These are phyloP conservation scores for Kurtzmaniella natalensis DNA, from an alignment of 1,139 yeast species.

Conservation along the genomic window DNA sequence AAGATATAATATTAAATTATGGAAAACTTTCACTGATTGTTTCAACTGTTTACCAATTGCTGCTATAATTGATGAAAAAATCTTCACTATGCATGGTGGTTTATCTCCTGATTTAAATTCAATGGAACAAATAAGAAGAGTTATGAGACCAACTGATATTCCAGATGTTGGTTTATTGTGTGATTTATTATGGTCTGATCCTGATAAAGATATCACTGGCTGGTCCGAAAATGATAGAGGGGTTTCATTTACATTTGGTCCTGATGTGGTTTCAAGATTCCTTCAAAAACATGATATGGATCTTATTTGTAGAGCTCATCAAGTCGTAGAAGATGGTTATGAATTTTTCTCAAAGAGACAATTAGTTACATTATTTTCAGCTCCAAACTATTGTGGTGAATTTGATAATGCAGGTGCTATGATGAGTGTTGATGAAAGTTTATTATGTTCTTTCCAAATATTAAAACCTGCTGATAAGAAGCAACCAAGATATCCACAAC, in stretches of 20 bases:
- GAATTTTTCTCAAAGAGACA: slow-evolving; percentile 95
- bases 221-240: slow-evolving; percentile 99
- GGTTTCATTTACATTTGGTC: slow-evolving; percentile 95
- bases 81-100: slow-evolving; percentile 99
- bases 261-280: slow-evolving; percentile 92
- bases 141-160: slow-evolving; percentile 98
- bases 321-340: slow-evolving; percentile 98
- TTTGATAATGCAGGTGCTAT: slow-evolving; percentile 98
- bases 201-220: slow-evolving; percentile 95
- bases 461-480: slow-evolving; percentile 96
- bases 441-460: slow-evolving; percentile 95
- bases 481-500: slow-evolving; percentile 57
- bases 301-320: slow-evolving; percentile 96
- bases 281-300: slow-evolving; percentile 96
- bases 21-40: slow-evolving; percentile 98
- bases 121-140: slow-evolving; percentile 97
- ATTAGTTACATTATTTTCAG: slow-evolving; percentile 89
- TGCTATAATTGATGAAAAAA: slow-evolving; percentile 95
- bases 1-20: slow-evolving; percentile 92
- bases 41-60: slow-evolving; percentile 98
- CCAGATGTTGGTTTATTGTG: slow-evolving; percentile 95
- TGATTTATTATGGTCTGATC: slow-evolving; percentile 97
- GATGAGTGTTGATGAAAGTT: slow-evolving; percentile 97
- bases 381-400: slow-evolving; percentile 98
- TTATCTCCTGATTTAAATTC: slow-evolving; percentile 93